Evolutionary conservation across 1,284 basidiomycete genomes (phyloP).

Genomic region (Sporisorium iseilematis-ciliati): DNA sequence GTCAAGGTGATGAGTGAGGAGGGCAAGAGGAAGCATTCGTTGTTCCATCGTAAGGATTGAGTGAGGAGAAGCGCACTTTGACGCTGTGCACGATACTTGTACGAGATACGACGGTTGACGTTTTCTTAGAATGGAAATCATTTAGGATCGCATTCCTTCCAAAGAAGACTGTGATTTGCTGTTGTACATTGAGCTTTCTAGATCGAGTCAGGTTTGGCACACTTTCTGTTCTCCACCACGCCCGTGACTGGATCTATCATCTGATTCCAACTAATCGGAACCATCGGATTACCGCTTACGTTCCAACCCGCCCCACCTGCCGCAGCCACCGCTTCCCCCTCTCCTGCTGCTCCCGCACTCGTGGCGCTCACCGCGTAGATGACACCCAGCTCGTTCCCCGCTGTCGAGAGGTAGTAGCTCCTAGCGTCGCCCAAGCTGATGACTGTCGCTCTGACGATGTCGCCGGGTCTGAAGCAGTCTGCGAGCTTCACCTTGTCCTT

Average conservation of each 20-base stretch:
- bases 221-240: constrained; percentile 84
- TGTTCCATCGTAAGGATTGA: constrained; percentile 63
- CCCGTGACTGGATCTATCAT: constrained; percentile 90
- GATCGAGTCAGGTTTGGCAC: constrained; percentile 78
- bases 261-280: constrained; percentile 82
- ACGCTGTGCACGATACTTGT: constrained; percentile 5
- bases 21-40: constrained; percentile 58
- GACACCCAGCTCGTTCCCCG: constrained; percentile 91
- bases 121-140: constrained; percentile 18
- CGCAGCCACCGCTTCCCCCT: neutral
- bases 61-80: neutral
- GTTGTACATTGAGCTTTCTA: constrained; percentile 1
- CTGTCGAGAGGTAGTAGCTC: constrained; percentile 90
- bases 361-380: constrained; percentile 58
- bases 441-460: constrained; percentile 91
- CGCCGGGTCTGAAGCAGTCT: constrained; percentile 94
- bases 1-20: constrained; percentile 61
- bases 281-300: constrained; percentile 41
- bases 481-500: constrained; percentile 92
- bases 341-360: neutral
- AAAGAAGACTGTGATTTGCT: neutral
- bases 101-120: neutral
- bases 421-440: constrained; percentile 71
- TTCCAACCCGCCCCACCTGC: constrained; percentile 42
- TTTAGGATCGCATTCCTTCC: constrained; percentile 2